Evolutionary conservation across 2,329 filamentous ascomycete species (phyloP).

Genomic region (Colletotrichum viniferum): DNA sequence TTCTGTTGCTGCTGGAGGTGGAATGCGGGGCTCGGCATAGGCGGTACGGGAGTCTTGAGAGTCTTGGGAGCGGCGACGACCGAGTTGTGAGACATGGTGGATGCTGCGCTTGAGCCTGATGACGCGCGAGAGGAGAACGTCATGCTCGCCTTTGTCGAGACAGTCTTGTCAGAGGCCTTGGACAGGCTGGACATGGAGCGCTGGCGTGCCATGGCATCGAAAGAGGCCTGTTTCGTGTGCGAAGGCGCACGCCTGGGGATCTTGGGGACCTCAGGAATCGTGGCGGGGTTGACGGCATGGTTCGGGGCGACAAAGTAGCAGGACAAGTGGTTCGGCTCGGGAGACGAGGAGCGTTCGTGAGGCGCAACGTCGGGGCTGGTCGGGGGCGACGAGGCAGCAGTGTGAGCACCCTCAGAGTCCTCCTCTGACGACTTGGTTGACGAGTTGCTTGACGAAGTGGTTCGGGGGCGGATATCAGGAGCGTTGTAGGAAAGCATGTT

Average conservation of each 20-base stretch:
- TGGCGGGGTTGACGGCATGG: slow-evolving; percentile 44
- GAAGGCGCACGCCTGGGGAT: slow-evolving; percentile 79
- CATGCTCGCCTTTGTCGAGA: slow-evolving; percentile 62
- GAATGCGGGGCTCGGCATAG: slow-evolving; percentile 35
- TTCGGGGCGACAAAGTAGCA: slow-evolving; percentile 66
- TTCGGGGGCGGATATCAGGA: slow-evolving; percentile 70
- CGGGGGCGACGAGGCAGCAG: slow-evolving; percentile 61
- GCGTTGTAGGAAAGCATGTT: slow-evolving; percentile 97
- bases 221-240: slow-evolving; percentile 84
- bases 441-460: slow-evolving; percentile 55
- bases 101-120: slow-evolving; percentile 59
- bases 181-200: slow-evolving; percentile 67
- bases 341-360: slow-evolving; percentile 56
- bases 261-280: slow-evolving; percentile 46
- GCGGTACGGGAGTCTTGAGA: slow-evolving; percentile 25
- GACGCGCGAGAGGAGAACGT: slow-evolving; percentile 59
- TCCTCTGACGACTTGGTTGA: slow-evolving; percentile 68
- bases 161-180: slow-evolving; percentile 54
- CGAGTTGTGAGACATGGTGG: slow-evolving; percentile 47
- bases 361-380: slow-evolving; percentile 72
- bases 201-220: slow-evolving; percentile 73
- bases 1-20: slow-evolving; percentile 42
- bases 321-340: slow-evolving; percentile 70
- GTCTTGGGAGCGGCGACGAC: slow-evolving; percentile 28
- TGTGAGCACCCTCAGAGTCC: slow-evolving; percentile 71